Percentiles rank a stretch among this genome's conserved stretches.
phyloP scores from a whole-genome alignment of 139 green algal genomes.

The Picochlorum sp. region DNA sequence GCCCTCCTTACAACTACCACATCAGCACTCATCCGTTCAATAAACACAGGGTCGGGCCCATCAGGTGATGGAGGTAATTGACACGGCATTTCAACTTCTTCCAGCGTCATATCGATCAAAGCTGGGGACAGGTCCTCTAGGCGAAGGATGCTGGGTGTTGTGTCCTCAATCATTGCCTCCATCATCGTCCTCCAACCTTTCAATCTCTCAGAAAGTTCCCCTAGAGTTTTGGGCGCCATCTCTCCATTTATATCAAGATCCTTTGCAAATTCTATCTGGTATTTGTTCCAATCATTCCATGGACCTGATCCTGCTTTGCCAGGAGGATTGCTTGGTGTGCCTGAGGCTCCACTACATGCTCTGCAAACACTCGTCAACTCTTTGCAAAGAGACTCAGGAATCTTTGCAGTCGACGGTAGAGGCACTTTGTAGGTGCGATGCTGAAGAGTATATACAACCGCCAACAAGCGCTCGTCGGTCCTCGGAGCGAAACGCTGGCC shows the following conservation, averaged over 20 bases:
- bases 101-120: constrained; percentile 50
- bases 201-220: constrained; percentile 69
- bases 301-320: background rate
- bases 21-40: constrained; percentile 71
- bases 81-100: constrained; percentile 88
- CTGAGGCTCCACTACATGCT: constrained; percentile 43
- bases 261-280: constrained; percentile 72
- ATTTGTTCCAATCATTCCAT: constrained; percentile 24
- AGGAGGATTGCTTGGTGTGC: background rate
- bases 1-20: constrained; percentile 72
- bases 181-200: constrained; percentile 75
- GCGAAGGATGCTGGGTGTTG: constrained; percentile 50
- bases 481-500: constrained; percentile 57
- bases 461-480: constrained; percentile 86
- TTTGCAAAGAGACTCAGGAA: constrained; percentile 63
- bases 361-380: constrained; percentile 77
- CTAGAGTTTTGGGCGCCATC: constrained; percentile 70
- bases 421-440: constrained; percentile 80
- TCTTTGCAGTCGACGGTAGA: constrained; percentile 36
- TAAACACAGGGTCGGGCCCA: constrained; percentile 44
- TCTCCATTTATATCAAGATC: constrained; percentile 74
- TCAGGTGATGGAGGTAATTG: constrained; percentile 54
- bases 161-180: constrained; percentile 66
- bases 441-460: constrained; percentile 87
- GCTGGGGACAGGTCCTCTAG: constrained; percentile 71